These are phyloP conservation scores for Rhodotorula sp. DNA, from an alignment of 1,284 basidiomycete genomes.

Conservation along the genomic window DNA sequence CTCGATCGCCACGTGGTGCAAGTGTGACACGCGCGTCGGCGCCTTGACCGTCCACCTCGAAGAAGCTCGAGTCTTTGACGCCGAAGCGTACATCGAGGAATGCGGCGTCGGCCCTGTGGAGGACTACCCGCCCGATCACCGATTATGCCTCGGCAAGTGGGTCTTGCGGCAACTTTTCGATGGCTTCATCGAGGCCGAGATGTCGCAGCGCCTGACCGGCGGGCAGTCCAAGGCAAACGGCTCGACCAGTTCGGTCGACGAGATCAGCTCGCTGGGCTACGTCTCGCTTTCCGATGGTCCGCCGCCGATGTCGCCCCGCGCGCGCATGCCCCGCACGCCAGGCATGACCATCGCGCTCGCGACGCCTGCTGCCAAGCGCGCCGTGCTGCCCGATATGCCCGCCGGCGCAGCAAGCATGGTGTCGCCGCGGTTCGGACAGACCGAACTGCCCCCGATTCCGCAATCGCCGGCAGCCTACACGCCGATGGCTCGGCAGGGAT, in stretches of 20 bases:
- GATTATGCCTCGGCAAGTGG: conserved; percentile 46
- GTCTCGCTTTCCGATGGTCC: conserved; percentile 47
- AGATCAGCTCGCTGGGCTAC: conserved; percentile 36
- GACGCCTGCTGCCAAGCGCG: conserved; percentile 63
- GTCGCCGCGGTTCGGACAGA: conserved; percentile 16
- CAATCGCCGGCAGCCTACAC: conserved; percentile 19
- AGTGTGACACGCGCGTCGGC: conserved; percentile 84
- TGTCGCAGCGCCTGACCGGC: conserved; percentile 36
- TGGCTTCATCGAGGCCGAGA: conserved; percentile 43
- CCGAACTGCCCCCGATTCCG: conserved; percentile 32
- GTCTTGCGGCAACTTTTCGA: conserved; percentile 48
- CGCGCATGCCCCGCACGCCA: conserved; percentile 45
- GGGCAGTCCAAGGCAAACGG: conserved; percentile 5
- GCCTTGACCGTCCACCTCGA: conserved; percentile 83
- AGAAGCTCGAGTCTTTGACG: conserved; percentile 79
- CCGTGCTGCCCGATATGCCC: conserved; percentile 50
- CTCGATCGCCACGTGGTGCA: conserved; percentile 78
- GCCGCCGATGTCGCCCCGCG: conserved; percentile 42
- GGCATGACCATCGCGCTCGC: conserved; percentile 61
- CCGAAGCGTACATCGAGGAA: conserved; percentile 92
- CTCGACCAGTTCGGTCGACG: conserved; percentile 11
- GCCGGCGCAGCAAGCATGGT: neutral
- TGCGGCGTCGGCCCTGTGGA: conserved; percentile 60
- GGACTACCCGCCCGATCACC: conserved; percentile 60
- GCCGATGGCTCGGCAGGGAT: neutral